A percentile compares a stretch with the other conserved stretches of the same genome.
phyloP scores from a whole-genome alignment of 1,139 yeast genomes.

The Kurtzmaniella quercitrusa region DNA sequence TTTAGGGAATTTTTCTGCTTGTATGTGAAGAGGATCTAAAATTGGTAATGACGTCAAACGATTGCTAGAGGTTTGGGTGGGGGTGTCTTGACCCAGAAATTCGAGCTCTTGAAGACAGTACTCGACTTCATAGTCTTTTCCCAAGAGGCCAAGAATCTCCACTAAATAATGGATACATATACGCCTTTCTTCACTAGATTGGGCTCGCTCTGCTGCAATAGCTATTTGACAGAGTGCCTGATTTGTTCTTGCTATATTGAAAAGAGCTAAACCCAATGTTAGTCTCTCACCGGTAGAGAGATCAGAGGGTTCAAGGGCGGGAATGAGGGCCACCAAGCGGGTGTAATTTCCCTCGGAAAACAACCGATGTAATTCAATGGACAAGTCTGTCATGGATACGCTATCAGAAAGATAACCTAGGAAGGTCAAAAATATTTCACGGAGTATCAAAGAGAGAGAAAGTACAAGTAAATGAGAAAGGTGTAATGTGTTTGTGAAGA shows the following conservation, averaged over 20 bases:
- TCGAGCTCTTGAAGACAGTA: background rate
- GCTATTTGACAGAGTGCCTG: conserved; percentile 25
- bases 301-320: conserved; percentile 6
- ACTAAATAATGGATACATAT: conserved; percentile 15
- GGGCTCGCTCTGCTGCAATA: conserved; percentile 22
- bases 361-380: conserved; percentile 6
- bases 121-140: background rate
- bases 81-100: background rate
- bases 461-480: background rate
- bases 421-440: no score
- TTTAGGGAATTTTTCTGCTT: conserved; percentile 12
- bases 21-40: conserved; percentile 15
- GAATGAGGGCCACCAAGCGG: conserved; percentile 10
- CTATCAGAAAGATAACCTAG: no score
- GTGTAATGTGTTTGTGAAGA: background rate
- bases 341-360: conserved; percentile 6
- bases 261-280: conserved; percentile 19
- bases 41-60: background rate
- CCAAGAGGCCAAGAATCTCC: conserved; percentile 11
- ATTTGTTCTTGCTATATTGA: conserved; percentile 21
- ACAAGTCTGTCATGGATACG: conserved; percentile 1
- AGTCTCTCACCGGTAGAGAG: conserved; percentile 11
- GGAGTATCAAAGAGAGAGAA: no score
- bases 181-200: conserved; percentile 12
- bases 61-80: background rate